phyloP scores from a whole-genome alignment of 805 yeast genomes.

The Torulaspora franciscae region DNA sequence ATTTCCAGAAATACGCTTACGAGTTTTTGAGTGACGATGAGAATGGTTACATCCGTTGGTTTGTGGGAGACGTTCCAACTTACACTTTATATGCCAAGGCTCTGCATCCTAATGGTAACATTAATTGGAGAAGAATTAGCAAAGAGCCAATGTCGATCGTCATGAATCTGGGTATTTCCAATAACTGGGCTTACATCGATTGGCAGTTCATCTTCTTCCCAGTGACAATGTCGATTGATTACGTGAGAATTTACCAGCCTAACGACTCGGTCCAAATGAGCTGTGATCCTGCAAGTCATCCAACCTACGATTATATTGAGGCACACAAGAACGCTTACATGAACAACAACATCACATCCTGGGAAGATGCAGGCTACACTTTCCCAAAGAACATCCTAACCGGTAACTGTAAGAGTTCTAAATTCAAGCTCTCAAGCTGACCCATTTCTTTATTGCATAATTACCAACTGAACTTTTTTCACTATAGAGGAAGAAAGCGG shows the following conservation, averaged over 20 bases:
- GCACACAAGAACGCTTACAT: conserved; percentile 63
- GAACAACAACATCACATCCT: conserved; percentile 64
- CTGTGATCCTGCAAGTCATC: conserved; percentile 83
- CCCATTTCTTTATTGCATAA: conserved; percentile 2
- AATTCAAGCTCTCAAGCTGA: conserved; percentile 15
- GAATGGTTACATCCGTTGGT: conserved; percentile 79
- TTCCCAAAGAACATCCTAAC: conserved; percentile 60
- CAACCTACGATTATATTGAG: conserved; percentile 79
- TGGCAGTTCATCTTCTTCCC: conserved; percentile 84
- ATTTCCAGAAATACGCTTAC: conserved; percentile 69
- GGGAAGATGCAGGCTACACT: conserved; percentile 70
- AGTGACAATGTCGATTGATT: conserved; percentile 67
- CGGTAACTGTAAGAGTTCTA: conserved; percentile 44
- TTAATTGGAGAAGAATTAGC: conserved; percentile 74
- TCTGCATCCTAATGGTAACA: conserved; percentile 84
- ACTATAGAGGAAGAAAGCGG: neutral
- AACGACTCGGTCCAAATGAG: conserved; percentile 52
- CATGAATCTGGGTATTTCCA: conserved; percentile 84
- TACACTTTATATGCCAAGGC: conserved; percentile 69
- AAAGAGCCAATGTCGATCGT: conserved; percentile 92
- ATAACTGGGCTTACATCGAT: conserved; percentile 89
- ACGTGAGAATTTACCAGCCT: conserved; percentile 91
- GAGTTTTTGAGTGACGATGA: conserved; percentile 71
- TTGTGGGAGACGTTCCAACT: conserved; percentile 75
- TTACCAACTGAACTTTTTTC: neutral